phyloP scores from a whole-genome alignment of 495 filamentous ascomycete species.

The Annulohypoxylon nitens region DNA sequence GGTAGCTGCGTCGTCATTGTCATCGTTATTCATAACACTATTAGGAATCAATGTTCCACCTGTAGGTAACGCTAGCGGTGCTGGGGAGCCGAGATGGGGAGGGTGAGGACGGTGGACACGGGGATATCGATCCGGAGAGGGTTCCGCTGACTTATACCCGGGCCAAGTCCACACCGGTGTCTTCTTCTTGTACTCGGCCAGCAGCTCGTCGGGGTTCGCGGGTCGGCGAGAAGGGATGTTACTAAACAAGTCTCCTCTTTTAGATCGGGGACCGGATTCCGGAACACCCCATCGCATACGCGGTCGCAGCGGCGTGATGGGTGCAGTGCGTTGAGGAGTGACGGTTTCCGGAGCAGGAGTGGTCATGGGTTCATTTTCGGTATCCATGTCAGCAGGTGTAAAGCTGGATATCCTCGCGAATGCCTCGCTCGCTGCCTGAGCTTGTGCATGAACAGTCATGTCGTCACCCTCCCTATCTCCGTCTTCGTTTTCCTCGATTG shows the following conservation, averaged over 20 bases:
- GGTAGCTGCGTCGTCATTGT: neutral
- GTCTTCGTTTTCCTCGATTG: neutral
- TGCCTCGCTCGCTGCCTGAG: conserved; percentile 12
- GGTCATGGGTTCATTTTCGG: neutral
- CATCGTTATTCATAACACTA: neutral
- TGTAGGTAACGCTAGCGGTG: neutral
- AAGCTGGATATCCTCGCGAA: neutral
- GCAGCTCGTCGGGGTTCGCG: conserved; percentile 33
- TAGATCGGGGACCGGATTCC: neutral
- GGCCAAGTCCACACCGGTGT: conserved; percentile 39
- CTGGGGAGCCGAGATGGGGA: neutral
- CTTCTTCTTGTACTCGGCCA: conserved; percentile 44
- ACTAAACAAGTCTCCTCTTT: conserved; percentile 16
- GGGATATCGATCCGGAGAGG: neutral
- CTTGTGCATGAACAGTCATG: neutral
- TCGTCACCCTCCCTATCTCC: neutral
- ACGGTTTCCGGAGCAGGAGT: neutral
- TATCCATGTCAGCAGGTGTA: neutral
- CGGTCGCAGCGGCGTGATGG: conserved; percentile 12
- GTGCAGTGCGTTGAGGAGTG: conserved; percentile 4
- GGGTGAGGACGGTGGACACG: neutral
- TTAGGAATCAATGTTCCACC: neutral
- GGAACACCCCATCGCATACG: conserved; percentile 31
- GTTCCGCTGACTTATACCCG: conserved; percentile 3
- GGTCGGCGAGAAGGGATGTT: conserved; percentile 29